Conservation (phyloP, 148 eudicot species). For the Camellia lanceoleosa region DNA sequence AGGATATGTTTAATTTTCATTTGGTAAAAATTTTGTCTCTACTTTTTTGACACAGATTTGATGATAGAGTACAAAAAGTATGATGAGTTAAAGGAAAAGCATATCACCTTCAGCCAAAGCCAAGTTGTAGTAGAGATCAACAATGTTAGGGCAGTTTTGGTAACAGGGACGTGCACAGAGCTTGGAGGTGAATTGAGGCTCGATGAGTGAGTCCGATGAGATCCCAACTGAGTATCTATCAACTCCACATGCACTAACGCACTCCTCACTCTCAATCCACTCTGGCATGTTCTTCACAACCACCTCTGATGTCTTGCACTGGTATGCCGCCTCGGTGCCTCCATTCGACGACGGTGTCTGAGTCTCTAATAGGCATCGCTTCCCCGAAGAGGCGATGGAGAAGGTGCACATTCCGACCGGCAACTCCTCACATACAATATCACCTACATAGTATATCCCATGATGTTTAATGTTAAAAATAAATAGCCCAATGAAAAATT, state of each 20-base stretch:
- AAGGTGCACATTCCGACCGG: constrained; percentile 34
- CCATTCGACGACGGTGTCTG: neutral
- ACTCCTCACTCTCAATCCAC: constrained; percentile 34
- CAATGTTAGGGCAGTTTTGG: constrained; percentile 38
- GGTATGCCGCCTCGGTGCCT: constrained; percentile 11
- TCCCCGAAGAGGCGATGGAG: constrained; percentile 30
- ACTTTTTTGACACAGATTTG: neutral
- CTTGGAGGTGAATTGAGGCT: constrained; percentile 24
- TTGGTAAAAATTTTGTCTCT: too few relatives aligned
- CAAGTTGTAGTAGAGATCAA: constrained; percentile 39
- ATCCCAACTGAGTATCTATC: constrained; percentile 37
- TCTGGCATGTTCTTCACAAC: constrained; percentile 24
- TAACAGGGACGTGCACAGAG: constrained; percentile 35
- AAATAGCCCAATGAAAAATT: too few relatives aligned
- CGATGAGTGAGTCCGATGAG: constrained; percentile 38
- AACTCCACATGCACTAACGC: constrained; percentile 33
- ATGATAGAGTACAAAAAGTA: too few relatives aligned
- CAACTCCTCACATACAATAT: constrained; percentile 38
- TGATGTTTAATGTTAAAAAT: too few relatives aligned
- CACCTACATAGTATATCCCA: constrained; percentile 21
- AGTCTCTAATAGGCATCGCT: constrained; percentile 38
- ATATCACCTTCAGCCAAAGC: constrained; percentile 42
- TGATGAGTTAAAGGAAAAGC: neutral
- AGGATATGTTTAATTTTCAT: too few relatives aligned
- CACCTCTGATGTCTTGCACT: constrained; percentile 39